A percentile compares a stretch with the other conserved stretches of the same genome.
Conservation (phyloP, 768 basidiomycete genomes). For the Hypsizygus marmoreus region DNA sequence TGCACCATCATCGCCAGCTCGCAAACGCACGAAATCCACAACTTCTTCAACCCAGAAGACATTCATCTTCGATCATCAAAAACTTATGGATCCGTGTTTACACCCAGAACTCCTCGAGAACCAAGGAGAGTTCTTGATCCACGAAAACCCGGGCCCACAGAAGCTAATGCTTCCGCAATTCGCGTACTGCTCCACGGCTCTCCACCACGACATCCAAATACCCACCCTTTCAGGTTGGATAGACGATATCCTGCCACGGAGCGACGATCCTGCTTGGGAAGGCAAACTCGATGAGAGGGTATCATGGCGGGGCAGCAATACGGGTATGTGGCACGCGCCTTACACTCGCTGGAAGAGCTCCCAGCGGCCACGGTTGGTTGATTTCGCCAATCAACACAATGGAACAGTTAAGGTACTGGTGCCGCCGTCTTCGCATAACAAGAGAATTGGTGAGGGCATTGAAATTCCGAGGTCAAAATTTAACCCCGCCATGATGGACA, state of each 20-base stretch:
- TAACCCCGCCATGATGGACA: slow-evolving; percentile 51
- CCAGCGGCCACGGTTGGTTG: slow-evolving; percentile 45
- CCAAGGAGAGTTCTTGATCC: slow-evolving; percentile 43
- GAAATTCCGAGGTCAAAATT: slow-evolving; percentile 27
- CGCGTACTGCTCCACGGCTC: slow-evolving; percentile 38
- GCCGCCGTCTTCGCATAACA: slow-evolving; percentile 15
- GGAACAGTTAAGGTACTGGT: slow-evolving; percentile 33
- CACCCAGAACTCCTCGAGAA: slow-evolving; percentile 33
- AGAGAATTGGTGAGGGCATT: slow-evolving; percentile 32
- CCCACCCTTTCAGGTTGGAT: slow-evolving; percentile 40
- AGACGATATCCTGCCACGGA: slow-evolving; percentile 27
- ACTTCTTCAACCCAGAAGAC: slow-evolving; percentile 17
- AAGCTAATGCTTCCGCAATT: slow-evolving; percentile 40
- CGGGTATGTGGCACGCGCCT: slow-evolving; percentile 48
- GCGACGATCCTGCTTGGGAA: slow-evolving; percentile 59
- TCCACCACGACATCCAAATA: slow-evolving; percentile 50
- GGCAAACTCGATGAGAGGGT: slow-evolving; percentile 52
- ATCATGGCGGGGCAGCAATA: slow-evolving; percentile 66
- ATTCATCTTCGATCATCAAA: slow-evolving; percentile 41
- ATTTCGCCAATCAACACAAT: slow-evolving; percentile 31
- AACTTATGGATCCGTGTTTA: slow-evolving; percentile 40
- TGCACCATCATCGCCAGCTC: slow-evolving; percentile 25
- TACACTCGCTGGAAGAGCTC: slow-evolving; percentile 38
- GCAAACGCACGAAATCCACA: slow-evolving; percentile 17
- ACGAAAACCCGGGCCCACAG: slow-evolving; percentile 30